Evolutionary conservation across 345 rosid genomes (phyloP).

Genomic region (Balakata baccata): DNA sequence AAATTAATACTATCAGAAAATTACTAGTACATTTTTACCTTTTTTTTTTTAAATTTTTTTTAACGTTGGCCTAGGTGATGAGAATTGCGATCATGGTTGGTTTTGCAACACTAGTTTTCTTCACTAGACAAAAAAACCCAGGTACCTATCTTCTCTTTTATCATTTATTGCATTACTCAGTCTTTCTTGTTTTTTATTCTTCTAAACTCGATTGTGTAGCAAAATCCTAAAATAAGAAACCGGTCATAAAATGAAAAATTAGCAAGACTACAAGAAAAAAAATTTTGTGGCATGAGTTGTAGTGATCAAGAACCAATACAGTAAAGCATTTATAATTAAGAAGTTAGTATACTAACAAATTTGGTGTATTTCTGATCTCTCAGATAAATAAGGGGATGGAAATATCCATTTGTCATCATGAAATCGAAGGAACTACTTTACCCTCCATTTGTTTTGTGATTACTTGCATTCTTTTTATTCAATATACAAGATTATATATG

Average conservation of each 20-base stretch:
- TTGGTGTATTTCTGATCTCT: not conserved
- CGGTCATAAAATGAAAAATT: too few relatives aligned
- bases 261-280: too few relatives aligned
- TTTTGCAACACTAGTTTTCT: slow-evolving; percentile 55
- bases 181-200: too few relatives aligned
- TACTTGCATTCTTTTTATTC: not conserved
- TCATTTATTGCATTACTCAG: not conserved
- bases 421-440: not conserved
- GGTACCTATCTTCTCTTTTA: slow-evolving; percentile 23
- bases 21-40: not conserved
- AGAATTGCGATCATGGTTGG: slow-evolving; percentile 54
- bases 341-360: too few relatives aligned
- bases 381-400: not conserved
- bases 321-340: too few relatives aligned
- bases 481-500: not conserved
- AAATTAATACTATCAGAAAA: not conserved
- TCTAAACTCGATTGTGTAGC: too few relatives aligned
- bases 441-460: not conserved
- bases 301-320: too few relatives aligned
- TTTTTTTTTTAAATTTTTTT: not conserved
- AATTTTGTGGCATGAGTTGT: too few relatives aligned
- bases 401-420: not conserved
- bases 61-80: slow-evolving; percentile 30
- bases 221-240: too few relatives aligned
- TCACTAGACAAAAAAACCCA: slow-evolving; percentile 47